Conservation (phyloP, 2,329 filamentous ascomycete genomes). For the Claviceps lovelessii region DNA sequence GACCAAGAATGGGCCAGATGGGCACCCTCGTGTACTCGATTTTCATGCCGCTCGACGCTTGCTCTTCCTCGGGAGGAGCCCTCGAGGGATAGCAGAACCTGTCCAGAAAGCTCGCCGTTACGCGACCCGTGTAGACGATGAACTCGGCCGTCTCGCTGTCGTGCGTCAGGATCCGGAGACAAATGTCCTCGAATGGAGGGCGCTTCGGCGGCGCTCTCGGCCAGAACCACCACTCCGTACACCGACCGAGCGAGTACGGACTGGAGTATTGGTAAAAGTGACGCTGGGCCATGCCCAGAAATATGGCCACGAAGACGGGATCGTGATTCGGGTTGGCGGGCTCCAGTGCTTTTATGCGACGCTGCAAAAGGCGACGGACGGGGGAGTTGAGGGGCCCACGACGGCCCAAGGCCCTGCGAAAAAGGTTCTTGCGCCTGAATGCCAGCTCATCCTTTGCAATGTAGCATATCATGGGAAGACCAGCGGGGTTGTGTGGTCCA, state of each 20-base stretch:
- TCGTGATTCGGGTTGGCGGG: conserved; percentile 37
- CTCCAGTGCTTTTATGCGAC: conserved; percentile 32
- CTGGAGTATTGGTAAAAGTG: conserved; percentile 28
- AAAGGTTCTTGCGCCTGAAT: conserved; percentile 31
- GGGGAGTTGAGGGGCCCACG: conserved; percentile 28
- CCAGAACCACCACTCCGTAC: conserved; percentile 8
- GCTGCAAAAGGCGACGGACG: conserved; percentile 31
- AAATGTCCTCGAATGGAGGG: conserved; percentile 31
- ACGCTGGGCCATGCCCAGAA: conserved; percentile 43
- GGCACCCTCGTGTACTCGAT: conserved; percentile 36
- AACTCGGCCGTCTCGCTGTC: conserved; percentile 35
- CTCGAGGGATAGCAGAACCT: conserved; percentile 35
- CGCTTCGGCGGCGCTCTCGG: conserved; percentile 9
- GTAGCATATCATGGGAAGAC: conserved; percentile 28
- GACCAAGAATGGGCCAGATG: conserved; percentile 39
- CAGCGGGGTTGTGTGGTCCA: conserved; percentile 10
- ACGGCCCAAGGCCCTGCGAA: conserved; percentile 29
- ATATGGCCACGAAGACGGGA: conserved; percentile 35
- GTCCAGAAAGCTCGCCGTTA: conserved; percentile 33
- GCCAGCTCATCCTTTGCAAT: conserved; percentile 33
- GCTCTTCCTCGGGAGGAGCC: conserved; percentile 16
- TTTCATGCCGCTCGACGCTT: conserved; percentile 22
- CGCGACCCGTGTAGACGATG: conserved; percentile 36
- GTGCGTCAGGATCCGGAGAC: conserved; percentile 36
- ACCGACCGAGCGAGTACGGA: too few species aligned